Evolutionary conservation across 805 yeast genomes (phyloP).

Genomic region (Saccharomyces jurei): DNA sequence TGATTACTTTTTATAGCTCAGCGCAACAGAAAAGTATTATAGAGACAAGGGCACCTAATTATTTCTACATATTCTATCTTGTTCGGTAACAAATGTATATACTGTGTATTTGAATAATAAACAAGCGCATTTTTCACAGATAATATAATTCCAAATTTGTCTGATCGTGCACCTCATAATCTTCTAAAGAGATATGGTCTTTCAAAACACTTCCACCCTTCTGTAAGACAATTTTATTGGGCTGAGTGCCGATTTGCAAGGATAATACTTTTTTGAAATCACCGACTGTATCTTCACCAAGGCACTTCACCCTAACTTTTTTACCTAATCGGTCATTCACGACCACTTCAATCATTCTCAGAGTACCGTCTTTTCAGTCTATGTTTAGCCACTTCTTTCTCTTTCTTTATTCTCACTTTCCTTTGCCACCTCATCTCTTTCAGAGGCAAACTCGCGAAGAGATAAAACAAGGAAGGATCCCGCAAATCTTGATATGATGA

Average conservation of each 20-base stretch:
- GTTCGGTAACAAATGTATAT: neutral
- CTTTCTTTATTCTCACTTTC: neutral
- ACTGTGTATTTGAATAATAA: slow-evolving; percentile 1
- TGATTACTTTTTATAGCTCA: slow-evolving; percentile 25
- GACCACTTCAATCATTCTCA: slow-evolving; percentile 56
- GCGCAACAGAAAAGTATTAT: neutral
- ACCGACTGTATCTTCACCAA: slow-evolving; percentile 76
- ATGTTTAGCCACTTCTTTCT: neutral
- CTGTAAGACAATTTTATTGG: slow-evolving; percentile 57
- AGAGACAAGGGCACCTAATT: neutral
- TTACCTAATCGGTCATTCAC: slow-evolving; percentile 80
- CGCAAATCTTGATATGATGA: neutral
- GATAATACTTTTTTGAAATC: slow-evolving; percentile 83
- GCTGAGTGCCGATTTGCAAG: slow-evolving; percentile 70
- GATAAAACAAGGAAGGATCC: neutral
- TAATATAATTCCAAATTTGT: slow-evolving; percentile 80
- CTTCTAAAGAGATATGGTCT: slow-evolving; percentile 87
- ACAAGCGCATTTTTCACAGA: slow-evolving; percentile 31
- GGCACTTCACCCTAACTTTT: slow-evolving; percentile 79
- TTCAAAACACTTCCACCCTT: slow-evolving; percentile 80
- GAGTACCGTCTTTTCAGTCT: neutral
- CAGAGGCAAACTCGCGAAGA: neutral
- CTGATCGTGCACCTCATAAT: slow-evolving; percentile 89
- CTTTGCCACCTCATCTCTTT: neutral
- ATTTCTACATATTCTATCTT: neutral